Evolutionary conservation across 2,329 filamentous ascomycete species (phyloP), one percentile per base, ranked within the genome.

Genomic region (Trichoderma harzianum): DNA sequence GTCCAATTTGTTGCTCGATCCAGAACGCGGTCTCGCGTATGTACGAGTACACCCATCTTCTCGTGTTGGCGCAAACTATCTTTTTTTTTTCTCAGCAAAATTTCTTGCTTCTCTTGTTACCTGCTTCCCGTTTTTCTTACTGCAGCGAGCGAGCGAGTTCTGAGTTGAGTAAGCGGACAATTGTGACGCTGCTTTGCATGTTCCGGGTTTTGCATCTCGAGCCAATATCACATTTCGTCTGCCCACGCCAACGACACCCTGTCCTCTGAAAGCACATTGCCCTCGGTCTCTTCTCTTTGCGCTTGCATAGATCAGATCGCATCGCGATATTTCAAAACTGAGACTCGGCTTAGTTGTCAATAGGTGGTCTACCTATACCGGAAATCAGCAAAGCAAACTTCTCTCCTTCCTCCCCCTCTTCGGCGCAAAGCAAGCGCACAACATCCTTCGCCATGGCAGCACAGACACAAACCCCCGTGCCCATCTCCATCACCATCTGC

Each of bases 401-500:
- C 47, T 53, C 47, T 3, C 5, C 39, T 51, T 39, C 18, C 51
- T n/a, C 24, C 47, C 53, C 21, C n/a, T 24, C 28, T n/a, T 65
- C 26, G 53, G 53, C 65, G 65, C 65, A 68, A 67, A 65, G 36
- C n/a, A 30, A 60, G 55, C 28, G 55, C 55, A 58, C 18, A 34
- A 14, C 58, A 24, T 28, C 21, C 1, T 30, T 14, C 70, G 16
- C 32, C 18, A 71, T 70, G 53, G n/a, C 66, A 47, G 43, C 69
- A 21, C 64, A 70, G 14, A 30, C 64, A 5, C 67, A 72, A 34
- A 74, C 77, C 32, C 85, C 87, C 0, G 82, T 88, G 21, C 88
- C 88, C 73, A 90, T 91, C 78, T 87, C 90, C 74, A 94, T 95
- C 79, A 95, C 93, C 71, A 93, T 96, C 81, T 95, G 93, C 83